Evolutionary conservation across 768 basidiomycete genomes (phyloP).

Genomic region (Tricholomella constricta): DNA sequence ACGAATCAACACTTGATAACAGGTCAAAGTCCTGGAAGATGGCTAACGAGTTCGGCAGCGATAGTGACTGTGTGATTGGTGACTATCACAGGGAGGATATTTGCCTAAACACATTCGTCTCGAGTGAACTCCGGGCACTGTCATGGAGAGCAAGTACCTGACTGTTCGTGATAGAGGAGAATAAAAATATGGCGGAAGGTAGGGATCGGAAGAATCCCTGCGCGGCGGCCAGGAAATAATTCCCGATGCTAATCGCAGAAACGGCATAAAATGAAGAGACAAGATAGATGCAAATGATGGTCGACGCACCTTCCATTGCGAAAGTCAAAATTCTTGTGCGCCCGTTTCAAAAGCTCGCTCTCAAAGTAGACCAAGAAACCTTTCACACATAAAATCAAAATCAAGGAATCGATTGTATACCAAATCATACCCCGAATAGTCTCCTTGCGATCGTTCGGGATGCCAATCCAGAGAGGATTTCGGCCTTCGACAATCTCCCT

Average conservation of each 20-base stretch:
- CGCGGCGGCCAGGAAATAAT: slow-evolving; percentile 89
- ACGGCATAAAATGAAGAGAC: background rate
- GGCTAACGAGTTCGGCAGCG: slow-evolving; percentile 79
- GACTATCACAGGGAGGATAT: slow-evolving; percentile 87
- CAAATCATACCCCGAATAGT: slow-evolving; percentile 71
- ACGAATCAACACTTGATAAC: slow-evolving; percentile 7
- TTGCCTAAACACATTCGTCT: slow-evolving; percentile 46
- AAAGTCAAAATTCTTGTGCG: slow-evolving; percentile 95
- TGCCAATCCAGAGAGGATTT: slow-evolving; percentile 78
- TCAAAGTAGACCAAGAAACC: slow-evolving; percentile 95
- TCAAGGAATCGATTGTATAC: background rate
- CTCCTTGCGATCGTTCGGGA: slow-evolving; percentile 89
- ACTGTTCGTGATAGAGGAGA: slow-evolving; percentile 88
- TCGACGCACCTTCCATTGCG: slow-evolving; percentile 75
- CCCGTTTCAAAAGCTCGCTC: slow-evolving; percentile 80
- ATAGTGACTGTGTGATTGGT: slow-evolving; percentile 97
- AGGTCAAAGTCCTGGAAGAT: slow-evolving; percentile 18
- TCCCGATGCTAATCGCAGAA: slow-evolving; percentile 63
- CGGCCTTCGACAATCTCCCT: slow-evolving; percentile 88
- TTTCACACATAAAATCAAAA: slow-evolving; percentile 27
- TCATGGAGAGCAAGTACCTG: slow-evolving; percentile 35
- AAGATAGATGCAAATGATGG: background rate
- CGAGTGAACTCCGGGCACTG: slow-evolving; percentile 10
- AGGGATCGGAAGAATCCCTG: slow-evolving; percentile 90
- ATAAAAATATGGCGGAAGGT: slow-evolving; percentile 91